phyloP scores from a whole-genome alignment of 2,329 filamentous ascomycete genomes.

The Xylaria hypoxylon region DNA sequence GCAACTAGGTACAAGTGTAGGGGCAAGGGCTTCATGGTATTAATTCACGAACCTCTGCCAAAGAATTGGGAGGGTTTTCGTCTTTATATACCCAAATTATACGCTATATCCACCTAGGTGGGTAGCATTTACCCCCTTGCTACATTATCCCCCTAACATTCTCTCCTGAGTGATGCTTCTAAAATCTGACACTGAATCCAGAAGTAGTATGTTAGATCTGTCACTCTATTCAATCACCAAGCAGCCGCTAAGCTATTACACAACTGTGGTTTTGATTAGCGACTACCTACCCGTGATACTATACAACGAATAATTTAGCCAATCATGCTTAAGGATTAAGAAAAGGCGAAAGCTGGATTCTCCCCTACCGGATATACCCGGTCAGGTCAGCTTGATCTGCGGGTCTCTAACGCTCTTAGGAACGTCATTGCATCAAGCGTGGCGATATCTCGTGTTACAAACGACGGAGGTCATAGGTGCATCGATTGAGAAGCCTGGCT shows the following conservation, averaged over 20 bases:
- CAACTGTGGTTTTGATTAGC: neutral
- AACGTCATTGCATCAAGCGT: conserved; percentile 17
- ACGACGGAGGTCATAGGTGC: neutral
- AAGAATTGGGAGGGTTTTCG: no score
- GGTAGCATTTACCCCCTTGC: no score
- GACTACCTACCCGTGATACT: conserved; percentile 5
- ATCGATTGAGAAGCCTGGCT: conserved; percentile 17
- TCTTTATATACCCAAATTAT: no score
- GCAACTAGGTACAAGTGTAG: no score
- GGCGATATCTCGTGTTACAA: conserved; percentile 25
- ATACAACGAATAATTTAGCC: conserved; percentile 11
- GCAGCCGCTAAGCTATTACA: conserved; percentile 14
- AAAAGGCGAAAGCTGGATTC: conserved; percentile 11
- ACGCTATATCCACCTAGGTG: no score
- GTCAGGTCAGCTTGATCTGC: conserved; percentile 14
- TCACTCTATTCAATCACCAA: conserved; percentile 16
- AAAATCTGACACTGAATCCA: conserved; percentile 24
- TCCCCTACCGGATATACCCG: conserved; percentile 5
- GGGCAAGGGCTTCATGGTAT: no score
- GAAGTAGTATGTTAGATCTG: conserved; percentile 24
- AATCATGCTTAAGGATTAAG: conserved; percentile 18
- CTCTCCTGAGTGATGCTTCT: conserved; percentile 12
- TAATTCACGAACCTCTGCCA: no score
- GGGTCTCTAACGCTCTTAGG: conserved; percentile 10
- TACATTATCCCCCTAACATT: no score